Evolutionary conservation across 306 rosid species (phyloP), one percentile per base, ranked within the genome.

Genomic region (Sophora flavescens): DNA sequence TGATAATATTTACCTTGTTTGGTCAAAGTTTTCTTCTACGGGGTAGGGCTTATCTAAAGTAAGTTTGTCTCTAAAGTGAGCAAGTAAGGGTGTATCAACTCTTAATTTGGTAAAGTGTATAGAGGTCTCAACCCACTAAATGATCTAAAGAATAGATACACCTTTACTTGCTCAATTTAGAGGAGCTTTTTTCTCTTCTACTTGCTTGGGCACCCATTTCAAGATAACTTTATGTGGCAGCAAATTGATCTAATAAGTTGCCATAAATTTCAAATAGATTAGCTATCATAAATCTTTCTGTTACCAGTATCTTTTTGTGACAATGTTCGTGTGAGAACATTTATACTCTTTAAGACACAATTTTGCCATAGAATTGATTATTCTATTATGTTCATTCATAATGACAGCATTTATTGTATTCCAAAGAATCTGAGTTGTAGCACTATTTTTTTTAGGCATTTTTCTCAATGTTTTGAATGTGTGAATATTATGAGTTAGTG

Each of bases 361-460:
- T 35, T 32, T 69, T 50, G 11, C 67, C 48, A 13, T 39, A 28
- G 52, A 61, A 51, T 15, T 53, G 78, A 64, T 63, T 70, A 7
- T 70, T 56, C 38, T 47, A 33, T 28, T 35, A 63, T 59, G 22
- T 69, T 26, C 57, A 47, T 68, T 68, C 68, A 42, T 70, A 15
- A 28, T 10, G 15, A 17, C 56, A 35, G 9, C 54, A 51, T 39
- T 50, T 81, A 30, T 48, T 35, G 56, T 59, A 39, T 61, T 67
- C 16, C 17, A 63, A 16, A 60, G 72, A 61, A 18, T 39, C 57
- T 0, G 1, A 68, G 61, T 75, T 69, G 15, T 73, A 33, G 17
- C 65, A 47, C 33, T 81, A 47, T 64, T 65, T 45, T 16, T 51
- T 78, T 4, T 26, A 18, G 51, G 35, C 74, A 72, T 28, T 70